Conservation (phyloP, 345 rosid species). For the Bretschneidera sinensis region DNA sequence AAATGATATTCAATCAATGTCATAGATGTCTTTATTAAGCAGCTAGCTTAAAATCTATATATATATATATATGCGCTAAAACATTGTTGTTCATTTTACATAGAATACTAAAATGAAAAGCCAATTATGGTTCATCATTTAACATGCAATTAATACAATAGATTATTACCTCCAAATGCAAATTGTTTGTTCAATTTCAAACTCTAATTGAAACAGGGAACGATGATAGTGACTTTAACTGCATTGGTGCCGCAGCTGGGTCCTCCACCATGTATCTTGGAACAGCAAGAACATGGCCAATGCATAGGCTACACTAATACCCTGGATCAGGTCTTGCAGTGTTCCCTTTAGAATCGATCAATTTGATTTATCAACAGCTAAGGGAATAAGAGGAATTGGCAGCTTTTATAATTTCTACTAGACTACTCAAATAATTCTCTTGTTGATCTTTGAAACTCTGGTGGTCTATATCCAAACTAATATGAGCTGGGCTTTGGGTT, state of each 20-base stretch:
- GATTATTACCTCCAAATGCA: too few relatives aligned
- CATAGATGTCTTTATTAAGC: too few relatives aligned
- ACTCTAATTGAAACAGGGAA: too few relatives aligned
- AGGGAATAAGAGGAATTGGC: slow-evolving; percentile 52
- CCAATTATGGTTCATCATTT: too few relatives aligned
- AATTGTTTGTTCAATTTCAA: too few relatives aligned
- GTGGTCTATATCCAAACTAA: slow-evolving; percentile 63
- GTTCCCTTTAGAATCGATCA: slow-evolving; percentile 84
- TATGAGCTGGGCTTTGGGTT: slow-evolving; percentile 70
- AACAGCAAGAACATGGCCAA: slow-evolving; percentile 5
- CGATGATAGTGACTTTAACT: slow-evolving; percentile 59
- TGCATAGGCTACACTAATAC: slow-evolving; percentile 31
- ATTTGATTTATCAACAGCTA: slow-evolving; percentile 56
- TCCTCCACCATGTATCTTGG: slow-evolving; percentile 43
- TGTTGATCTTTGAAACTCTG: slow-evolving; percentile 40
- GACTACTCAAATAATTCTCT: slow-evolving; percentile 45
- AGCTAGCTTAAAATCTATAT: too few relatives aligned
- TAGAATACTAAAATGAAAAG: too few relatives aligned
- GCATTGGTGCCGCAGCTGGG: slow-evolving; percentile 62
- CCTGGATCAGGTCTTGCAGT: slow-evolving; percentile 68
- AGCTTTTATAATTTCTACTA: slow-evolving; percentile 79
- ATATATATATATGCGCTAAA: too few relatives aligned
- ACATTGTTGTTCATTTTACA: too few relatives aligned
- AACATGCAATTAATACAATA: too few relatives aligned
- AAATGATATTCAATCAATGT: too few relatives aligned